These are phyloP conservation scores for Colletotrichum musicola DNA, from an alignment of 2,329 filamentous ascomycete genomes.

Conservation along the genomic window DNA sequence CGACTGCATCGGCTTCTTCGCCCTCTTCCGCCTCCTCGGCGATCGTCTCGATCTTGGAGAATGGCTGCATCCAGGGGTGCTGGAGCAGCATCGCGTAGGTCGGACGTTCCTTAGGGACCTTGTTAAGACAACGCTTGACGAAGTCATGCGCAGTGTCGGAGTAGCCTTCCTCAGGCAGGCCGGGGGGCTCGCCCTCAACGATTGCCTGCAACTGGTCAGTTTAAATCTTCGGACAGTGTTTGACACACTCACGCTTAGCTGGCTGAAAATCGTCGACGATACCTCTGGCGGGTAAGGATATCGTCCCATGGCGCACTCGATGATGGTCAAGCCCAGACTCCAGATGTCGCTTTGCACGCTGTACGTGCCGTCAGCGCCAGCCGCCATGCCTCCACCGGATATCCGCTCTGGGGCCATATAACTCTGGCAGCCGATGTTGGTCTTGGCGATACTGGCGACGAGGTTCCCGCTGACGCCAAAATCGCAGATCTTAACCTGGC, in stretches of 20 bases:
- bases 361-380: slow-evolving; percentile 86
- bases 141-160: slow-evolving; percentile 87
- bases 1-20: slow-evolving; percentile 59
- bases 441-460: slow-evolving; percentile 97
- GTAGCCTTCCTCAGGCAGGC: slow-evolving; percentile 82
- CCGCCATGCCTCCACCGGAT: slow-evolving; percentile 83
- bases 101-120: slow-evolving; percentile 91
- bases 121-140: slow-evolving; percentile 90
- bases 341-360: slow-evolving; percentile 98
- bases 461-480: slow-evolving; percentile 98
- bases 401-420: slow-evolving; percentile 99
- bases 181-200: slow-evolving; percentile 95
- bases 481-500: slow-evolving; percentile 98
- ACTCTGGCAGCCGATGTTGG: slow-evolving; percentile 98
- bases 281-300: slow-evolving; percentile 98
- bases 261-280: slow-evolving; percentile 98
- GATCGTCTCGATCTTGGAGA: slow-evolving; percentile 83
- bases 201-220: slow-evolving; percentile 77
- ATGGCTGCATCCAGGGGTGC: slow-evolving; percentile 85
- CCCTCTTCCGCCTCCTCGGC: slow-evolving; percentile 76
- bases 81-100: slow-evolving; percentile 90
- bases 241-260: slow-evolving; percentile 83
- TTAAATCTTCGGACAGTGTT: not conserved
- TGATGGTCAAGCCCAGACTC: slow-evolving; percentile 93
- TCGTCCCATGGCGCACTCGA: slow-evolving; percentile 93